Percentiles rank a stretch among this genome's conserved stretches.
These are phyloP conservation scores for Ceratocystis huliohia DNA, from an alignment of 2,329 filamentous ascomycete genomes.

Conservation along the genomic window DNA sequence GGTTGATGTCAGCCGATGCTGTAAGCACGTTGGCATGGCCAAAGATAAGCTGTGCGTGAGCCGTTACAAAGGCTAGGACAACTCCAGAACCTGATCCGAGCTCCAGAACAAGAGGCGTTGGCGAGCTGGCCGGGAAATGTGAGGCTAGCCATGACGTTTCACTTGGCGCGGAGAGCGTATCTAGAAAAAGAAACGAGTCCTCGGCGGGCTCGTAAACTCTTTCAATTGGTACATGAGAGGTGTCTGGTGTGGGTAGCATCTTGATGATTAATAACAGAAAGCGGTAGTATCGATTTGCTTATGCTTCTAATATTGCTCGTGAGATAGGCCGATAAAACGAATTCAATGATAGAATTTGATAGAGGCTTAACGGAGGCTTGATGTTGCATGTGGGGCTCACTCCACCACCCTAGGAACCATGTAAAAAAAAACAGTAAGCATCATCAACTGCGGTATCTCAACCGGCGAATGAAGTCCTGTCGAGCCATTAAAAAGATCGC, in stretches of 20 bases:
- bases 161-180: constrained; percentile 63
- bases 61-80: constrained; percentile 76
- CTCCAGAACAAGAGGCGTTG: constrained; percentile 60
- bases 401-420: neutral
- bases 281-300: neutral
- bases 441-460: neutral
- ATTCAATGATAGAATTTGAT: too few species aligned
- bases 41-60: constrained; percentile 61
- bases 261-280: constrained; percentile 13
- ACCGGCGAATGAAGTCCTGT: neutral
- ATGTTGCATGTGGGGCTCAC: constrained; percentile 13
- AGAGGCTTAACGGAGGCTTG: neutral
- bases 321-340: too few species aligned
- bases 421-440: neutral
- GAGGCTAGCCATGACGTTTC: constrained; percentile 57
- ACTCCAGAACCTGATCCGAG: constrained; percentile 86
- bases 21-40: constrained; percentile 57
- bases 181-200: constrained; percentile 86
- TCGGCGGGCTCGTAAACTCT: constrained; percentile 91
- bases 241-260: constrained; percentile 91
- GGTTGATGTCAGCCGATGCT: constrained; percentile 72
- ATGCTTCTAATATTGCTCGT: too few species aligned
- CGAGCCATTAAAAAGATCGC: neutral
- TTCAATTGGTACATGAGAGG: constrained; percentile 78
- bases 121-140: constrained; percentile 39